These are phyloP conservation scores for Rhodamnia argentea DNA, from an alignment of 345 rosid genomes.

Conservation along the genomic window DNA sequence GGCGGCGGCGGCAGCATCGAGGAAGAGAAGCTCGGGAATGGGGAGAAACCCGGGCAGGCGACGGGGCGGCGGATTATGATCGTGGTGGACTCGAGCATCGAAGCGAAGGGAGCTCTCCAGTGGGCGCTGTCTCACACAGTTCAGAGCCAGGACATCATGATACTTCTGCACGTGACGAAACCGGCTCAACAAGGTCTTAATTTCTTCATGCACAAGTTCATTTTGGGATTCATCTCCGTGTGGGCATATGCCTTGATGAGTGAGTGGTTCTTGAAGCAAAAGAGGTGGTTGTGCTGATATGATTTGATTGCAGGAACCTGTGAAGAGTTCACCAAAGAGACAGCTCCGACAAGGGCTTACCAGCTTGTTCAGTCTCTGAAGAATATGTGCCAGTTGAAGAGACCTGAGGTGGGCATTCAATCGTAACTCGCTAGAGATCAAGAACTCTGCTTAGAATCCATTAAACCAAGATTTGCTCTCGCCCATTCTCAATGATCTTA, in stretches of 20 bases:
- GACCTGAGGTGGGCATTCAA: constrained; percentile 54
- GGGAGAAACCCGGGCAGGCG: constrained; percentile 11
- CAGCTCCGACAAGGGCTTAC: constrained; percentile 42
- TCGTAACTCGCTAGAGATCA: not conserved
- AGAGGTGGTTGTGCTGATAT: not conserved
- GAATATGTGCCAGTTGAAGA: constrained; percentile 53
- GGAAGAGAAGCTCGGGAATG: not conserved
- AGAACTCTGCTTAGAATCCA: not conserved
- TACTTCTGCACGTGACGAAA: constrained; percentile 62
- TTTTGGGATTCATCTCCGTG: not conserved
- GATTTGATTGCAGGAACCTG: constrained; percentile 10
- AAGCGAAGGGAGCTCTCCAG: constrained; percentile 73
- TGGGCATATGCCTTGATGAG: not conserved
- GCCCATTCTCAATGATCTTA: not conserved
- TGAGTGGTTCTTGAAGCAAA: not conserved
- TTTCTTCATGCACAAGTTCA: not conserved
- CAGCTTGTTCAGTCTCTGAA: constrained; percentile 43
- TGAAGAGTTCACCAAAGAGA: constrained; percentile 27
- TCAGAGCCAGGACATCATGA: constrained; percentile 57
- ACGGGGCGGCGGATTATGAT: constrained; percentile 69
- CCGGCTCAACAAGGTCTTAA: constrained; percentile 39
- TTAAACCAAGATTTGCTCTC: not conserved
- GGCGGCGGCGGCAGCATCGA: not conserved
- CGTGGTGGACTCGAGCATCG: constrained; percentile 69
- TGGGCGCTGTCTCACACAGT: constrained; percentile 89